A percentile compares a stretch with the other conserved stretches of the same genome.
Evolutionary conservation across 2,329 filamentous ascomycete genomes (phyloP).

Genomic region (Talaromyces sp.): DNA sequence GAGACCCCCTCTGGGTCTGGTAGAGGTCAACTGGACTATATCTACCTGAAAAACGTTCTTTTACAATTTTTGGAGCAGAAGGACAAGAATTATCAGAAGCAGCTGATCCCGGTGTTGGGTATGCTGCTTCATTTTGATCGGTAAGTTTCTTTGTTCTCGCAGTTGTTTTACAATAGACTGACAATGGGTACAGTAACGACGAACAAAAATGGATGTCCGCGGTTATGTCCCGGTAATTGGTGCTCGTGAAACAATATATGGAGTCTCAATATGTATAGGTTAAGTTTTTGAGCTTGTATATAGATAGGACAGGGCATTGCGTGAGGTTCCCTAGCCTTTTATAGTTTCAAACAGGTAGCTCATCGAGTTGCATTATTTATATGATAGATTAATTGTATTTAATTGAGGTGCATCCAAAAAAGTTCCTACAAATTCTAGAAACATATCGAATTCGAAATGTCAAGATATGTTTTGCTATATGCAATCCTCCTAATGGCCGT

Average conservation of each 20-base stretch:
- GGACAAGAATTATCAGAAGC: constrained; percentile 63
- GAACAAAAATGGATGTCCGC: constrained; percentile 83
- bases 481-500: neutral
- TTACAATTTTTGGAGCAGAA: constrained; percentile 62
- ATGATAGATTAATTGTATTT: neutral
- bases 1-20: constrained; percentile 32
- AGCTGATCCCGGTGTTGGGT: constrained; percentile 60
- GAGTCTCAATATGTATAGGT: neutral
- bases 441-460: neutral
- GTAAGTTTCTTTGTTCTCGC: constrained; percentile 32
- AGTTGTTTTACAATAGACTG: neutral
- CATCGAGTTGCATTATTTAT: neutral
- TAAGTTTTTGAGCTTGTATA: neutral
- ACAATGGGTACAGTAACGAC: constrained; percentile 52
- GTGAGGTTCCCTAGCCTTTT: neutral
- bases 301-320: neutral
- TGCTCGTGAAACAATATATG: neutral
- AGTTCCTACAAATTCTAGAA: neutral
- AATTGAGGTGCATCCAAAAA: neutral
- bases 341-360: neutral
- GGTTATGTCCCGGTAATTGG: constrained; percentile 51
- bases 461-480: neutral
- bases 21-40: constrained; percentile 48
- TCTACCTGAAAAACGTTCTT: constrained; percentile 63
- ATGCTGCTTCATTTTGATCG: constrained; percentile 63